phyloP scores from a whole-genome alignment of 2,329 filamentous ascomycete genomes.

The Penicillium psychrosexuale region DNA sequence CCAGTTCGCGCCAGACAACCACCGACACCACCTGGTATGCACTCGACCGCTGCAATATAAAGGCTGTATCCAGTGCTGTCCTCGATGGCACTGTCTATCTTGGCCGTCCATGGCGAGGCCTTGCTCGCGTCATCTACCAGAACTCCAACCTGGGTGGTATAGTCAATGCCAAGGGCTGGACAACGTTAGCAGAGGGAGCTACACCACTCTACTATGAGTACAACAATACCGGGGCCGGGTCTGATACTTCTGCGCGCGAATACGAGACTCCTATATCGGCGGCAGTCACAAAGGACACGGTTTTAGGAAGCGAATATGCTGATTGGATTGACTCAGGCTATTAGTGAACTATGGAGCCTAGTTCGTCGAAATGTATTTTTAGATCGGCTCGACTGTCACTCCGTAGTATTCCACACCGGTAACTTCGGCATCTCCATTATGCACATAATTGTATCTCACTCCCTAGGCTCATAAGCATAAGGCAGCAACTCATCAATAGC shows the following conservation, averaged over 20 bases:
- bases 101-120: conserved; percentile 34
- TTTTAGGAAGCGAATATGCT: conserved; percentile 21
- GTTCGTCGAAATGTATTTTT: neutral
- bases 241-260: conserved; percentile 17
- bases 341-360: neutral
- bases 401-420: too few relatives aligned
- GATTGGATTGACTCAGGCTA: conserved; percentile 15
- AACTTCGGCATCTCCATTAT: neutral
- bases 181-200: conserved; percentile 29
- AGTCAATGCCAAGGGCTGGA: conserved; percentile 35
- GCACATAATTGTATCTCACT: neutral
- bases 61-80: conserved; percentile 18
- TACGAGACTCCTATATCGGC: conserved; percentile 25
- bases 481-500: conserved; percentile 1
- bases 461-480: neutral
- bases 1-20: conserved; percentile 25
- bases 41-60: conserved; percentile 29
- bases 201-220: conserved; percentile 34
- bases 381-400: too few relatives aligned
- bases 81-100: conserved; percentile 29
- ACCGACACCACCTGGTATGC: conserved; percentile 32
- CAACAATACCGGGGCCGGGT: conserved; percentile 28
- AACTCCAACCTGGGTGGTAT: conserved; percentile 28
- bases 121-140: conserved; percentile 37
- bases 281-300: conserved; percentile 26